A percentile compares a stretch with the other conserved stretches of the same genome.
phyloP scores from a whole-genome alignment of 2,329 filamentous ascomycete genomes.

The Hypoxylon rubiginosum region DNA sequence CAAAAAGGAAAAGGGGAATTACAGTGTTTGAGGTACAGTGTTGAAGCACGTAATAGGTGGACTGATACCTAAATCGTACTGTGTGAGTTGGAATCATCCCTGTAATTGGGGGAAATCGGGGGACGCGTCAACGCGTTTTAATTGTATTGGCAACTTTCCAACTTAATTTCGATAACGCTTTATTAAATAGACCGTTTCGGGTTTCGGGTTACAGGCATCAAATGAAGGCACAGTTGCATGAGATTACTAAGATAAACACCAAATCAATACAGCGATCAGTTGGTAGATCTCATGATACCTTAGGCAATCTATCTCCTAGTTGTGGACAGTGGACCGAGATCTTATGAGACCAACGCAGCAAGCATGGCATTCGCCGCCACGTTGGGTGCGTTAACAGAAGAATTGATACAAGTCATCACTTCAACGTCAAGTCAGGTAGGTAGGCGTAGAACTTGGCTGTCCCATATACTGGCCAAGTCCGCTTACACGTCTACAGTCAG shows the following conservation, averaged over 20 bases:
- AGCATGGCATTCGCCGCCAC: constrained; percentile 79
- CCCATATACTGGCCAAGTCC: constrained; percentile 7
- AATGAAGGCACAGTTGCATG: constrained; percentile 3
- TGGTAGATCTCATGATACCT: neutral
- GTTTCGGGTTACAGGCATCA: constrained; percentile 10
- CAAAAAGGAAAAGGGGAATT: constrained; percentile 22
- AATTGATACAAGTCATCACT: constrained; percentile 76
- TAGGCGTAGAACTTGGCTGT: constrained; percentile 20
- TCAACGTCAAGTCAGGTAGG: constrained; percentile 67
- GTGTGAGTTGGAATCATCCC: constrained; percentile 14
- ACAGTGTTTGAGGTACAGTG: constrained; percentile 24
- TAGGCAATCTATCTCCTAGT: neutral
- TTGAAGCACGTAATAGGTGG: too few species aligned
- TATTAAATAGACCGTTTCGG: constrained; percentile 18
- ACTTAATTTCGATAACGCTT: constrained; percentile 20
- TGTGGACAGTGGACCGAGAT: neutral
- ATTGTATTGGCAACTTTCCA: constrained; percentile 1
- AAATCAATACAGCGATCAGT: neutral
- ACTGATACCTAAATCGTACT: neutral
- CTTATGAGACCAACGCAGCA: neutral
- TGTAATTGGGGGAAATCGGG: constrained; percentile 12
- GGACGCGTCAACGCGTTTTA: constrained; percentile 42
- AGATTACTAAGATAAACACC: neutral
- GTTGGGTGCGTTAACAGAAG: constrained; percentile 74
- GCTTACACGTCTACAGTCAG: constrained; percentile 45